These are phyloP conservation scores for Jamesozyma lodderae DNA, from an alignment of 805 yeast genomes.

Conservation along the genomic window DNA sequence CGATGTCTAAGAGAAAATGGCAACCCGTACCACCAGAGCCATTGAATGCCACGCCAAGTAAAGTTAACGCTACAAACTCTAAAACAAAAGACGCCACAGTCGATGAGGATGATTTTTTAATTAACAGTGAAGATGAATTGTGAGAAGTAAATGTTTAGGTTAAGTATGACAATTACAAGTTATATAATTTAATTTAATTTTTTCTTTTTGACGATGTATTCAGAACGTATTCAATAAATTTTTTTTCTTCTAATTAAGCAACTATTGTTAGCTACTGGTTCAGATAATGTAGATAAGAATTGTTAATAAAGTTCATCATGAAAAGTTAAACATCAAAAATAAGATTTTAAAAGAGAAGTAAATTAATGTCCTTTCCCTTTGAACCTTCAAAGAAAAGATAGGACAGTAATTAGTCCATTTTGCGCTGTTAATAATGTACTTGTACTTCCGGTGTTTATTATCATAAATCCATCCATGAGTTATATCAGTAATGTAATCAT, in stretches of 20 bases:
- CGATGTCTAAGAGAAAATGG: constrained; percentile 18
- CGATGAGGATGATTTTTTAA: constrained; percentile 25
- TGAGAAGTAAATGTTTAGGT: no score
- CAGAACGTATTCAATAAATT: neutral
- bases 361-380: no score
- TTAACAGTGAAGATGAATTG: constrained; percentile 27
- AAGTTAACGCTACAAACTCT: constrained; percentile 11
- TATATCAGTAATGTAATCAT: no score
- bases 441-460: no score
- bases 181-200: no score
- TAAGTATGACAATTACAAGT: no score
- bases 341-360: no score
- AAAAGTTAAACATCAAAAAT: no score
- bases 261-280: constrained; percentile 18
- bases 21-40: constrained; percentile 24
- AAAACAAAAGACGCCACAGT: constrained; percentile 5
- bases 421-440: no score
- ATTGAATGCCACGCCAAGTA: constrained; percentile 21
- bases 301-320: constrained; percentile 21
- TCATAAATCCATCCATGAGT: no score
- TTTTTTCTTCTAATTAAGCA: constrained; percentile 10
- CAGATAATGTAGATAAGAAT: constrained; percentile 33
- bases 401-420: neutral
- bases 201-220: no score
- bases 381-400: constrained; percentile 2